Evolutionary conservation across 805 yeast genomes (phyloP).

Genomic region (Suhomyces kilbournensis): DNA sequence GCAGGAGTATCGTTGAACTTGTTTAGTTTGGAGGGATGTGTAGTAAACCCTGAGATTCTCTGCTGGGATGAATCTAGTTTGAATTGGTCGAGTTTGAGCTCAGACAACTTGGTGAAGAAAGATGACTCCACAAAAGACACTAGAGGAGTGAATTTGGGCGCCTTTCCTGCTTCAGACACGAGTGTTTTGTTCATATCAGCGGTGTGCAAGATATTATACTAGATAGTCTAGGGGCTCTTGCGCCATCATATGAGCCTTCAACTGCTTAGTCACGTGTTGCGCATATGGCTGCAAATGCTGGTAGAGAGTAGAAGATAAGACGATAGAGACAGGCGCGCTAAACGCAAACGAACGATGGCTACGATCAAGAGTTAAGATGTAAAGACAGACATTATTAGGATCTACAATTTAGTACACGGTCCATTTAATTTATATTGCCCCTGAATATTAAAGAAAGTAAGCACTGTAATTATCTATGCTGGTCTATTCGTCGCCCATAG

Average conservation of each 20-base stretch:
- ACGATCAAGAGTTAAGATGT: too few relatives aligned
- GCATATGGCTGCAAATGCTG: neutral
- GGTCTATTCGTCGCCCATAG: conserved; percentile 12
- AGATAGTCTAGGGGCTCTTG: neutral
- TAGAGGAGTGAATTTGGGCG: conserved; percentile 44
- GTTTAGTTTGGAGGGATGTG: conserved; percentile 31
- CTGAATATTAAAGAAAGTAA: neutral
- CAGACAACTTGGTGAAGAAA: conserved; percentile 74
- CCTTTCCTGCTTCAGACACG: neutral
- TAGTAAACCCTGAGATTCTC: conserved; percentile 43
- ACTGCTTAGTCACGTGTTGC: neutral
- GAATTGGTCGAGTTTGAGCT: conserved; percentile 67
- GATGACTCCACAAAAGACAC: conserved; percentile 82
- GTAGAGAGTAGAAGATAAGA: neutral
- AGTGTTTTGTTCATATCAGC: neutral
- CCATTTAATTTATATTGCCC: neutral
- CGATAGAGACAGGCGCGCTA: neutral
- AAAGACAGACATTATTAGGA: too few relatives aligned
- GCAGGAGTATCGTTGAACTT: conserved; percentile 36
- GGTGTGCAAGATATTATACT: neutral
- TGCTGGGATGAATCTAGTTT: conserved; percentile 55
- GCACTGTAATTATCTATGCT: neutral
- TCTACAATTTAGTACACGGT: neutral
- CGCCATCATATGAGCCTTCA: neutral
- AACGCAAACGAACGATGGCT: neutral